Evolutionary conservation across 2,329 filamentous ascomycete genomes (phyloP).

Genomic region (Fusarium beomiforme): DNA sequence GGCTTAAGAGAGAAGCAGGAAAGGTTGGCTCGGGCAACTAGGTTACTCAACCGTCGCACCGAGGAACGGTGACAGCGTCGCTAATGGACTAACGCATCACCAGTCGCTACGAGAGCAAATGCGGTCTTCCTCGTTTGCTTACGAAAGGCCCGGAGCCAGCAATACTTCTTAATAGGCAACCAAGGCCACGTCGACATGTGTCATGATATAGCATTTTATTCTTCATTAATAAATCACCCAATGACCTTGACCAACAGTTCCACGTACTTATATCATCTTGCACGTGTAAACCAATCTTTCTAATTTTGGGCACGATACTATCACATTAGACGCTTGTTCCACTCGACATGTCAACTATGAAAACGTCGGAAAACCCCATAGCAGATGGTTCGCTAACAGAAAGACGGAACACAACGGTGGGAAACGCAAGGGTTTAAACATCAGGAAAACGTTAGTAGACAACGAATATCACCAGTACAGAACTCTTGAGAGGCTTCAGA

Average conservation of each 20-base stretch:
- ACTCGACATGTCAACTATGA: neutral
- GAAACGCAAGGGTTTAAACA: neutral
- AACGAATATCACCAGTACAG: slow-evolving; percentile 4
- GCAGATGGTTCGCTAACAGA: neutral
- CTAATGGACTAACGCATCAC: neutral
- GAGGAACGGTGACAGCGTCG: slow-evolving; percentile 25
- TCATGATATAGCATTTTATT: slow-evolving; percentile 46
- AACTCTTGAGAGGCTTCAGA: neutral
- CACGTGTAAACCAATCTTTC: slow-evolving; percentile 29
- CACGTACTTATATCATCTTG: slow-evolving; percentile 5
- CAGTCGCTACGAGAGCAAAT: neutral
- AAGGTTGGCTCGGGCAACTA: slow-evolving; percentile 53
- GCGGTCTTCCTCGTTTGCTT: slow-evolving; percentile 5
- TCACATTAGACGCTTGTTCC: slow-evolving; percentile 5
- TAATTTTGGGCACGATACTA: slow-evolving; percentile 12
- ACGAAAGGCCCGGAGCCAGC: slow-evolving; percentile 30
- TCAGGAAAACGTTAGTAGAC: neutral
- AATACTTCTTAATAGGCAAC: slow-evolving; percentile 39
- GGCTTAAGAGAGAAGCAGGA: slow-evolving; percentile 51
- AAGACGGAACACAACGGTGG: neutral
- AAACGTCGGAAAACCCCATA: neutral
- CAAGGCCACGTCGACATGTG: slow-evolving; percentile 41
- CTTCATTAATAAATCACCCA: slow-evolving; percentile 43
- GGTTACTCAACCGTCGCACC: slow-evolving; percentile 46
- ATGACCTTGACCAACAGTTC: slow-evolving; percentile 34